Evolutionary conservation across 495 filamentous ascomycete genomes (phyloP), one percentile per base, ranked within the genome.

Genomic region (Penicillium chermesinum): DNA sequence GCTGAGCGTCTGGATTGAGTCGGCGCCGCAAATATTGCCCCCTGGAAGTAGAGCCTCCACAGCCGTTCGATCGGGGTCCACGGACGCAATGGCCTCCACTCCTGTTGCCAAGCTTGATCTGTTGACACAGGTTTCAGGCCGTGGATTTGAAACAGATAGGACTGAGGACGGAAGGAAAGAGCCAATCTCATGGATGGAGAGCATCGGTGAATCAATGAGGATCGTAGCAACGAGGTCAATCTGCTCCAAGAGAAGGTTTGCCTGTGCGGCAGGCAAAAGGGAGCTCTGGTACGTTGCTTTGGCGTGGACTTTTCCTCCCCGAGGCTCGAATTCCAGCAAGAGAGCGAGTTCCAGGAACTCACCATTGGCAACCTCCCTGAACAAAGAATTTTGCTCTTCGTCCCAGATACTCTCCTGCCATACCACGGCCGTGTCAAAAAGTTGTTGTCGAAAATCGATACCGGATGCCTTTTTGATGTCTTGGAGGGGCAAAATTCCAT

Each of bases 291-390:
- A 85, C 27, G 78, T 83, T 8, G 66, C 73, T 44, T 71, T 73
- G 6, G 74, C 56, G 30, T 52, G 47, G 17, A 84, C 61, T 4
- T 52, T 49, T 5, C 67, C 62, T 3, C 43, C 48, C 1, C 45
- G 49, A 0, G 88, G 88, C 53, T 85, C 80, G 19, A 90, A 64
- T 57, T 91, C 88, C 4, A 94, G 51, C 22, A 87, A 72, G 2
- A 93, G 62, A 20, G 79, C 80, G 41, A 87, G 88, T 56, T 91
- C 88, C 22, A 90, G 69, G 41, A 76, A 76, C 52, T 93, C 88
- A 9, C 66, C 69, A 39, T 77, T 76, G 41, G 71, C 73, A 2
- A 81, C 60, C 41, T 82, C 64, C 16, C 42, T 53, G 10, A 89
- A 71, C 7, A 54, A 20, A 9, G 52, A 41, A 15, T 50, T 34